Evolutionary conservation across 169 alveolate genomes (phyloP), one percentile per base, ranked within the genome.

Genomic region (Cystoisospora suis): DNA sequence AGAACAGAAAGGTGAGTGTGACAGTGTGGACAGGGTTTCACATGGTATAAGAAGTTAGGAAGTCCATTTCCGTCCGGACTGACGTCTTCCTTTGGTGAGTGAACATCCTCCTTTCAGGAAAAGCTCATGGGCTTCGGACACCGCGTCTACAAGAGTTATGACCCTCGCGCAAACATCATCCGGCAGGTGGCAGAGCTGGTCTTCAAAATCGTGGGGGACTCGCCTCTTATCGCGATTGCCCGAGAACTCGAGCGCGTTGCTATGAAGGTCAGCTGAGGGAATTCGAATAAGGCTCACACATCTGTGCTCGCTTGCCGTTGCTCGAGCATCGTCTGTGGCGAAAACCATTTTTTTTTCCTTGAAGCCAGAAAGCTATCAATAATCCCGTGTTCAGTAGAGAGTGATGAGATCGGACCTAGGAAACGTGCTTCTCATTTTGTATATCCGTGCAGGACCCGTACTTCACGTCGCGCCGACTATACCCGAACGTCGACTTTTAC

Each of bases 401-500:
- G 27, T 58, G 89, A 56, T 83, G 56, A 75, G 56, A 75, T 15
- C 36, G 53, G 58, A 83, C 75, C 36, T 42, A 27, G 4, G 77
- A 44, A 75, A 83, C 81, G 81, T 58, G 61, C 58, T 83, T n/a
- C n/a, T n/a, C n/a, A n/a, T n/a, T n/a, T n/a, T n/a, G n/a, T n/a
- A n/a, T n/a, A n/a, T n/a, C n/a, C n/a, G 38, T 46, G 80, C 45
- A 49, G 77, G 98, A 97, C 81, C 95, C 94, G 17, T 97, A 97
- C 92, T 97, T 97, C 91, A 89, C 93, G 0, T 72, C 90, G 49
- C 92, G 98, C 59, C 96, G 96, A 80, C 93, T 97, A n/a, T 97
- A 97, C 93, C 98, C 99, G 20, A 97, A 97, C 93, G 98, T 97
- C 23, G 99, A 97, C 93, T 97, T 95, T 90, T 97, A 97, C 83